Percentiles rank a stretch among this genome's conserved stretches.
phyloP scores from a whole-genome alignment of 2,329 filamentous ascomycete genomes.

The Beauveria rudraprayagi region DNA sequence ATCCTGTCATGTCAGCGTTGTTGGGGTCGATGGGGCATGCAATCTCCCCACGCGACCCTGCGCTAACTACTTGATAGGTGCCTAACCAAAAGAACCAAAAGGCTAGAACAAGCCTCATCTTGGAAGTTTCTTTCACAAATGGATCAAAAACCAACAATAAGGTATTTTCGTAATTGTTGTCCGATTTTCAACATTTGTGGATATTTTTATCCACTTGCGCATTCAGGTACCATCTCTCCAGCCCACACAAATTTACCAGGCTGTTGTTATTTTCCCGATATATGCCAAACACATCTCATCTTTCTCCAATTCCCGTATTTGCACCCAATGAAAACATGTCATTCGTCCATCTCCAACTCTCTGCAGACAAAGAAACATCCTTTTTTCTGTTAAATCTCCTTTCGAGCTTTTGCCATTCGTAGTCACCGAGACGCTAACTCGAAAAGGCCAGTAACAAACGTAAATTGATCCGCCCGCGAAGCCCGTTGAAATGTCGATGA shows the following conservation, averaged over 20 bases:
- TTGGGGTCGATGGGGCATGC: background rate
- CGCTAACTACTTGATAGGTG: background rate
- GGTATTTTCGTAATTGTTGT: too few relatives aligned
- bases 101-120: too few relatives aligned
- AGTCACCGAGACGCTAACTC: background rate
- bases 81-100: too few relatives aligned
- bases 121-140: too few relatives aligned
- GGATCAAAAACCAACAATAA: too few relatives aligned
- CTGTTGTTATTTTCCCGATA: background rate
- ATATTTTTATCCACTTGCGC: background rate
- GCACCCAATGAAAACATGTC: too few relatives aligned
- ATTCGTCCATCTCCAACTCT: too few relatives aligned
- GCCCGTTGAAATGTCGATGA: background rate
- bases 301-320: too few relatives aligned
- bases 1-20: constrained; percentile 3
- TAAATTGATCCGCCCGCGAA: background rate
- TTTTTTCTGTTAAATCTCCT: background rate
- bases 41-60: background rate
- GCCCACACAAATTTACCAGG: background rate
- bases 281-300: background rate
- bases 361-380: too few relatives aligned
- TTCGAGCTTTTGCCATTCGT: background rate
- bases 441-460: background rate
- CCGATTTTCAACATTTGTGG: background rate
- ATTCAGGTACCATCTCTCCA: background rate